Conservation (phyloP, 176 grass and related monocot genomes). For the Saccharum officinarum region DNA sequence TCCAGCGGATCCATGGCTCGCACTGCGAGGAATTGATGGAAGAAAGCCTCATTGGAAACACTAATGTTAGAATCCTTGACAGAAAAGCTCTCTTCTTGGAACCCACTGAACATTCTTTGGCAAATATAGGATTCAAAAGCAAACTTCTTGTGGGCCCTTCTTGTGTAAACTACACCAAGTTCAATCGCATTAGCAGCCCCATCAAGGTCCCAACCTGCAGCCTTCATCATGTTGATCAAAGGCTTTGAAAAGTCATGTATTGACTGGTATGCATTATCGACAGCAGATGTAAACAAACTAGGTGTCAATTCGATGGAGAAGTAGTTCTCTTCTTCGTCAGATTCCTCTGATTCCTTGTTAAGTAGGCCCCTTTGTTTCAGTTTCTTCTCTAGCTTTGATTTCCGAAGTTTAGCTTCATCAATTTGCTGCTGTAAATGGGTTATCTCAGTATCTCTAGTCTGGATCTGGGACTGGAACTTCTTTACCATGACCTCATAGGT, state of each 20-base stretch:
- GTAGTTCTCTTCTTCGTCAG: constrained; percentile 84
- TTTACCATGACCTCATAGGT: constrained; percentile 99
- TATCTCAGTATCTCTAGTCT: constrained; percentile 81
- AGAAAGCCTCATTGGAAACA: constrained; percentile 68
- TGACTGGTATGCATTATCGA: constrained; percentile 77
- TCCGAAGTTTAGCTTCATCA: constrained; percentile 73
- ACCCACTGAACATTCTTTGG: constrained; percentile 90
- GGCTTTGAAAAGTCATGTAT: constrained; percentile 98
- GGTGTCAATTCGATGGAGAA: constrained; percentile 94
- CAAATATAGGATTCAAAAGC: constrained; percentile 91
- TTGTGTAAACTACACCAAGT: constrained; percentile 64
- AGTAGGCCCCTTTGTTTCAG: constrained; percentile 86
- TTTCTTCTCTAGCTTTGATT: constrained; percentile 95
- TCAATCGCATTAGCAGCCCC: constrained; percentile 80
- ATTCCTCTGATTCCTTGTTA: constrained; percentile 74
- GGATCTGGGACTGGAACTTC: constrained; percentile 97
- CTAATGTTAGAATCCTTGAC: constrained; percentile 46
- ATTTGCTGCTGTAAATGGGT: constrained; percentile 76
- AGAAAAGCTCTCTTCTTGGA: constrained; percentile 90
- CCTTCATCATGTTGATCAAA: constrained; percentile 99
- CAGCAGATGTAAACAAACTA: constrained; percentile 78
- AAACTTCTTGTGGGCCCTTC: constrained; percentile 89
- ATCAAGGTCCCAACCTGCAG: constrained; percentile 95
- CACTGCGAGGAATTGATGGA: constrained; percentile 87
- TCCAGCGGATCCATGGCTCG: constrained; percentile 93